phyloP scores from a whole-genome alignment of 495 filamentous ascomycete species.

The Parachaetomium inaequale region DNA sequence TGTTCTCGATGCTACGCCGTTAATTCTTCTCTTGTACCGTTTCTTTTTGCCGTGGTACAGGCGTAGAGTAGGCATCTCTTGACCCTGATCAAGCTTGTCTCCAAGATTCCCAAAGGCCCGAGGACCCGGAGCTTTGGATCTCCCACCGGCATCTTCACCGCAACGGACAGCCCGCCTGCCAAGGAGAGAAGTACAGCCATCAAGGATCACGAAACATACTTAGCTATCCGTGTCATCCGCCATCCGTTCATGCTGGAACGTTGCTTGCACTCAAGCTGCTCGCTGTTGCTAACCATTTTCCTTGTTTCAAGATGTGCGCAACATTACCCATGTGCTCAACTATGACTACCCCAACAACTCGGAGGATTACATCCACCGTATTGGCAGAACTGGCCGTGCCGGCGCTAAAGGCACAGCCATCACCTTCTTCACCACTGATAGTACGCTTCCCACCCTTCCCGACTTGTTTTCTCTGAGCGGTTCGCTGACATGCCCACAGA shows the following conservation, averaged over 20 bases:
- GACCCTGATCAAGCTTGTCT: slow-evolving; percentile 57
- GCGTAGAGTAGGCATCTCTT: slow-evolving; percentile 70
- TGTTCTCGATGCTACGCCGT: slow-evolving; percentile 61
- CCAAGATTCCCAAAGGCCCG: slow-evolving; percentile 51
- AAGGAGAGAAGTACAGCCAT: slow-evolving; percentile 56
- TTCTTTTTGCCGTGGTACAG: slow-evolving; percentile 54
- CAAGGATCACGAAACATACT: slow-evolving; percentile 64
- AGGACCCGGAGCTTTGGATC: slow-evolving; percentile 68
- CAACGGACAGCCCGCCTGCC: slow-evolving; percentile 54
- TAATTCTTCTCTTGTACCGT: slow-evolving; percentile 72
- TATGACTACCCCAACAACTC: slow-evolving; percentile 99
- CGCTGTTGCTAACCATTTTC: slow-evolving; percentile 71
- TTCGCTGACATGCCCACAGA: slow-evolving; percentile 54
- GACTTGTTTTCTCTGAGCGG: slow-evolving; percentile 4
- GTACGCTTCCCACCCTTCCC: slow-evolving; percentile 53
- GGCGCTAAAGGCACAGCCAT: slow-evolving; percentile 90
- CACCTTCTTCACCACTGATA: slow-evolving; percentile 97
- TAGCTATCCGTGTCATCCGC: slow-evolving; percentile 44
- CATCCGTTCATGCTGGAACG: slow-evolving; percentile 51
- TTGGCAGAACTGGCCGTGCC: slow-evolving; percentile 94
- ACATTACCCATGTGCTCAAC: slow-evolving; percentile 99
- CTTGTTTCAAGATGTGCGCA: slow-evolving; percentile 87
- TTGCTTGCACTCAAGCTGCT: slow-evolving; percentile 48
- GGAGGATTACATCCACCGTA: slow-evolving; percentile 98
- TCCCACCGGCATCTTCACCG: slow-evolving; percentile 52